Evolutionary conservation across 2,329 filamentous ascomycete genomes (phyloP).

Genomic region (Dactylellina sp.): DNA sequence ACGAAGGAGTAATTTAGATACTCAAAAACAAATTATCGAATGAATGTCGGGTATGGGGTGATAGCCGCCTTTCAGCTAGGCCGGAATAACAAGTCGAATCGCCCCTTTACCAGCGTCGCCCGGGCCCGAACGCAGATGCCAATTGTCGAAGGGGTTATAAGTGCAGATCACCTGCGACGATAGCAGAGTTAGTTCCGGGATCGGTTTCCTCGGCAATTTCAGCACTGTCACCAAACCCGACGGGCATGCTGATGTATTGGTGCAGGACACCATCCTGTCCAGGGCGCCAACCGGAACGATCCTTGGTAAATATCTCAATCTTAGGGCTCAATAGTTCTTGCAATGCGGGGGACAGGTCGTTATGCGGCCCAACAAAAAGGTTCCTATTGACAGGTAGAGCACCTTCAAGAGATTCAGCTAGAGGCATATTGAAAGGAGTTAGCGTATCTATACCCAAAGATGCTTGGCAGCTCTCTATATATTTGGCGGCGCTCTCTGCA

Average conservation of each 20-base stretch:
- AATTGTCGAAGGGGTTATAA: conserved; percentile 18
- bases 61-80: conserved; percentile 25
- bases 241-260: conserved; percentile 54
- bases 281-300: conserved; percentile 49
- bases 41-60: conserved; percentile 26
- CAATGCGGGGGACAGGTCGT: conserved; percentile 33
- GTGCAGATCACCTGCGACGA: conserved; percentile 44
- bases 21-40: neutral
- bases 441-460: conserved; percentile 9
- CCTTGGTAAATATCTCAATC: conserved; percentile 53
- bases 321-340: conserved; percentile 44
- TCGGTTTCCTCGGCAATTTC: conserved; percentile 18
- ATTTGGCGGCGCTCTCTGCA: neutral
- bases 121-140: conserved; percentile 6
- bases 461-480: conserved; percentile 23
- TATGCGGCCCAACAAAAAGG: conserved; percentile 46
- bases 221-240: conserved; percentile 49
- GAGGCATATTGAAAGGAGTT: conserved; percentile 17
- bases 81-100: conserved; percentile 13
- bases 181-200: conserved; percentile 17
- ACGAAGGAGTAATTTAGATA: neutral
- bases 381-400: conserved; percentile 53
- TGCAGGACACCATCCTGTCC: conserved; percentile 55
- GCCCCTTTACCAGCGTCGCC: conserved; percentile 9
- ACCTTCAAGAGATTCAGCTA: conserved; percentile 56